These are phyloP conservation scores for Biscogniauxia marginata DNA, from an alignment of 2,329 filamentous ascomycete genomes.

Conservation along the genomic window DNA sequence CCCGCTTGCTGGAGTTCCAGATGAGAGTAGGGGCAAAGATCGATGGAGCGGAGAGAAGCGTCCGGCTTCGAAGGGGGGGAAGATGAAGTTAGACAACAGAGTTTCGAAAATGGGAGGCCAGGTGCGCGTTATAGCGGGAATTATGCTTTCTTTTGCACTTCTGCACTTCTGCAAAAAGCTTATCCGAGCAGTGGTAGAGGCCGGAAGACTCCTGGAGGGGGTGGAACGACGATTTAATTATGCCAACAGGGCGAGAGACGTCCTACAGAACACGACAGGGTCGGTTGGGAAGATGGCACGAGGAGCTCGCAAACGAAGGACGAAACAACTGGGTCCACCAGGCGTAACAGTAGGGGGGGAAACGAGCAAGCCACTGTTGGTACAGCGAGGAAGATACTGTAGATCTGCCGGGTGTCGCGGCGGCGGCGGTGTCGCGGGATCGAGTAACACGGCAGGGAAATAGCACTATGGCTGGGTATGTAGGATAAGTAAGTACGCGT, in stretches of 20 bases:
- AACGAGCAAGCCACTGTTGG: background rate
- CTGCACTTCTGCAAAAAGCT: slow-evolving; percentile 5
- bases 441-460: slow-evolving; percentile 6
- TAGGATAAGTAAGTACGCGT: background rate
- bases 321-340: slow-evolving; percentile 18
- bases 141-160: slow-evolving; percentile 8
- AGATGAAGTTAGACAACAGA: slow-evolving; percentile 1
- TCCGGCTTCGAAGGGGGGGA: background rate
- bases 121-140: slow-evolving; percentile 4
- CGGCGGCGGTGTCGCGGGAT: slow-evolving; percentile 1
- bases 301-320: slow-evolving; percentile 15
- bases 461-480: background rate
- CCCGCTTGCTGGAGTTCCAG: slow-evolving; percentile 5
- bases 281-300: slow-evolving; percentile 13
- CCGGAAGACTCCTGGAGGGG: background rate
- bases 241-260: slow-evolving; percentile 9
- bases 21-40: background rate
- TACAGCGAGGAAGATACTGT: background rate
- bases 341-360: slow-evolving; percentile 10
- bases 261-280: slow-evolving; percentile 2
- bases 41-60: background rate
- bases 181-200: slow-evolving; percentile 3
- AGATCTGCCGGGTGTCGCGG: background rate
- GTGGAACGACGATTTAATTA: slow-evolving; percentile 11
- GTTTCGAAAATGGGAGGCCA: slow-evolving; percentile 7